These are phyloP conservation scores for Pseudotsuga menziesii DNA, from an alignment of 75 land plant species.

Conservation along the genomic window DNA sequence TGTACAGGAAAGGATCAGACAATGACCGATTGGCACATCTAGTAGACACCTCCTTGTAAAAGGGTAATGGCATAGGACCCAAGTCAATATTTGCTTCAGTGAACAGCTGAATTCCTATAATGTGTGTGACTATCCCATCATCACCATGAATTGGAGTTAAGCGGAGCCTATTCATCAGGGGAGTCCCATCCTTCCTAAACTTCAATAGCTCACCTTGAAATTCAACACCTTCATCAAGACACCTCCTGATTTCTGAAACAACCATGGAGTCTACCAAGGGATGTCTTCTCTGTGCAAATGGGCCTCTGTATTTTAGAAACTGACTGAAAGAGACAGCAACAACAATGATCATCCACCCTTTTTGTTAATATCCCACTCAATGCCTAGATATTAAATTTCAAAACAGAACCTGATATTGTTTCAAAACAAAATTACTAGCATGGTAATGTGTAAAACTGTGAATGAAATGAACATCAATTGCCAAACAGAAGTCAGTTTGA, in stretches of 20 bases:
- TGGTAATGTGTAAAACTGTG: background rate
- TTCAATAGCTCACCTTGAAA: conserved; percentile 75
- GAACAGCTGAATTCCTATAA: conserved; percentile 72
- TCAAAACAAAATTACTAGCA: background rate
- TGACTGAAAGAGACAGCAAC: conserved; percentile 46
- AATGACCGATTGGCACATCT: conserved; percentile 7
- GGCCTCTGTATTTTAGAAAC: conserved; percentile 72
- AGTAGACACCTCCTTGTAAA: conserved; percentile 17
- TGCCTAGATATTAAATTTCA: background rate
- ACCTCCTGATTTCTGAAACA: conserved; percentile 65
- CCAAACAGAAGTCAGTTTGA: background rate
- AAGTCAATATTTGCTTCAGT: conserved; percentile 65
- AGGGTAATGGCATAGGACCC: conserved; percentile 40
- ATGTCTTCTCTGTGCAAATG: conserved; percentile 74
- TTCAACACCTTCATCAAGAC: conserved; percentile 59
- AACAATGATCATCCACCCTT: background rate
- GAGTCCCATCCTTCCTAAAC: conserved; percentile 79
- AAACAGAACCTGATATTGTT: background rate
- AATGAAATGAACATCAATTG: background rate
- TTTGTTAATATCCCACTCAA: background rate
- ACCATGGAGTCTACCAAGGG: conserved; percentile 56
- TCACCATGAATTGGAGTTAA: conserved; percentile 70
- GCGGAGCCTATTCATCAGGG: conserved; percentile 65
- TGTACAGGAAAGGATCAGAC: conserved; percentile 14
- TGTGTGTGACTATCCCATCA: conserved; percentile 70